A percentile compares a stretch with the other conserved stretches of the same genome.
Conservation (phyloP, 2,329 filamentous ascomycete genomes). For the Pezicula neosporulosa region DNA sequence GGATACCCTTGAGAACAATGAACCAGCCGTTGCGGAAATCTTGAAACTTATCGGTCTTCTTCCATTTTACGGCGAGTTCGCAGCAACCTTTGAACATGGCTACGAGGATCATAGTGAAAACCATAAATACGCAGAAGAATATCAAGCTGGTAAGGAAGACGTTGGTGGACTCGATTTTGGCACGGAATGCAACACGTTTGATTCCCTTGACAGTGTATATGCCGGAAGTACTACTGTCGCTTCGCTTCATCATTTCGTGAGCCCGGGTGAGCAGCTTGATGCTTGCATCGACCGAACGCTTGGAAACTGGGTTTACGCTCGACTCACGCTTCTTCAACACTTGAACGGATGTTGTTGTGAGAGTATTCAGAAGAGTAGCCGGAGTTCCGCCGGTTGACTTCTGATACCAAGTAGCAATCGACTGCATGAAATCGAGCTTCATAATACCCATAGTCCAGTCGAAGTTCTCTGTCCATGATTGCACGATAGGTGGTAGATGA, state of each 20-base stretch:
- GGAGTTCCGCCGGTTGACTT: constrained; percentile 86
- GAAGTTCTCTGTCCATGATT: constrained; percentile 95
- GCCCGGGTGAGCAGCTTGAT: constrained; percentile 27
- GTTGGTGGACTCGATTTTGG: constrained; percentile 83
- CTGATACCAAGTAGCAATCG: constrained; percentile 93
- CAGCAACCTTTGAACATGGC: constrained; percentile 76
- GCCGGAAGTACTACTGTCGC: constrained; percentile 50
- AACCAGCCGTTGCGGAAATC: constrained; percentile 96
- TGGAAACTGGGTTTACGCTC: constrained; percentile 34
- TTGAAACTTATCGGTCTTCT: constrained; percentile 81
- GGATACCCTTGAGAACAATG: constrained; percentile 86
- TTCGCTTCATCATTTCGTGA: constrained; percentile 45
- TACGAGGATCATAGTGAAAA: constrained; percentile 70
- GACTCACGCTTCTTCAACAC: constrained; percentile 52
- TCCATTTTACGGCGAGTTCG: constrained; percentile 74
- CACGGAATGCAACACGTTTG: constrained; percentile 82
- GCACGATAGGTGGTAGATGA: constrained; percentile 79
- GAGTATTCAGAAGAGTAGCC: constrained; percentile 70
- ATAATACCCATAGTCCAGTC: constrained; percentile 99
- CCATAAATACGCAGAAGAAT: constrained; percentile 84
- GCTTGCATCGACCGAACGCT: constrained; percentile 43
- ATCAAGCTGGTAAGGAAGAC: constrained; percentile 88
- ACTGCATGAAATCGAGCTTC: constrained; percentile 79
- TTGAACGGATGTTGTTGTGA: constrained; percentile 74
- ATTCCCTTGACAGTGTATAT: constrained; percentile 73